Conservation (phyloP, 2,329 filamentous ascomycete species). For the Pseudonectria foliicola region DNA sequence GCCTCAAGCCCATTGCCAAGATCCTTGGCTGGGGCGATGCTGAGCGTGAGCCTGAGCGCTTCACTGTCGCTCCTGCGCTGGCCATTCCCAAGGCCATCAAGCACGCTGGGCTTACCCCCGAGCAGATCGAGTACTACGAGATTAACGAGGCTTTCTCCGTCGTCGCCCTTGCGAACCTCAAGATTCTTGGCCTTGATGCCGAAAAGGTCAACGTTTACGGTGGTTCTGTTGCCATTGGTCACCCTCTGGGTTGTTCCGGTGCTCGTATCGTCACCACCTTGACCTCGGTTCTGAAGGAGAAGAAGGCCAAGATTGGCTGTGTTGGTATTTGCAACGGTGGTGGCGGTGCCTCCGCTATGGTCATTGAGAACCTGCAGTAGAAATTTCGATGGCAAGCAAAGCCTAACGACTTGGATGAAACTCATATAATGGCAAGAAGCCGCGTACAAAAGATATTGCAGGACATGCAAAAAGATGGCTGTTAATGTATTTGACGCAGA, state of each 20-base stretch:
- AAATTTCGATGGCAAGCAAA: conserved; percentile 9
- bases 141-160: conserved; percentile 99
- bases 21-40: conserved; percentile 97
- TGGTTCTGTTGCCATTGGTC: conserved; percentile 90
- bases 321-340: conserved; percentile 98
- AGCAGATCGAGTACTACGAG: conserved; percentile 86
- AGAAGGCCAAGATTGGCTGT: conserved; percentile 87
- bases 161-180: conserved; percentile 92
- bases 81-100: conserved; percentile 96
- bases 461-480: conserved; percentile 12
- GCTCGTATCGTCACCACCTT: conserved; percentile 90
- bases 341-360: conserved; percentile 86
- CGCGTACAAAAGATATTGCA: conserved; percentile 9
- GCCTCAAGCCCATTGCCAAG: conserved; percentile 87
- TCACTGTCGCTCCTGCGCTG: conserved; percentile 88
- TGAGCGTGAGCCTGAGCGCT: conserved; percentile 83
- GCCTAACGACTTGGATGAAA: conserved; percentile 19
- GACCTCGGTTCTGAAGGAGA: conserved; percentile 79
- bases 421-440: conserved; percentile 4
- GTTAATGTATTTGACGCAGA: conserved; percentile 9
- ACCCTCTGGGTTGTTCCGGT: conserved; percentile 88
- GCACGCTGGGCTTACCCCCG: conserved; percentile 76
- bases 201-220: conserved; percentile 94
- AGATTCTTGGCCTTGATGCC: conserved; percentile 70
- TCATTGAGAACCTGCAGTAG: conserved; percentile 69